Evolutionary conservation across 2,329 filamentous ascomycete genomes (phyloP).

Genomic region (Aspergillus vadensis): DNA sequence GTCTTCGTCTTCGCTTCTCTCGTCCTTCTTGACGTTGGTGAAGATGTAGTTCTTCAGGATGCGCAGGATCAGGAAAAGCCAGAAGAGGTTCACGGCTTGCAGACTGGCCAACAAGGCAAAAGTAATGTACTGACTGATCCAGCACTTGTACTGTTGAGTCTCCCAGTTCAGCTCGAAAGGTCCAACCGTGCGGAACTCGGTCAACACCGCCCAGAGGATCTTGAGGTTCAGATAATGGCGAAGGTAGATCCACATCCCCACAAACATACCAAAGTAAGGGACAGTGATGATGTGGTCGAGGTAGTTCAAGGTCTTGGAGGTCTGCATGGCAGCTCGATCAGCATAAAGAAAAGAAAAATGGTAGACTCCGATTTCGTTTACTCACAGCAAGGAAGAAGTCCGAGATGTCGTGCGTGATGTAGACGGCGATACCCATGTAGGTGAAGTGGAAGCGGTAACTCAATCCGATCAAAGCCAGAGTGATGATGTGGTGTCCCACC

Average conservation of each 20-base stretch:
- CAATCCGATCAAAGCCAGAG: constrained; percentile 75
- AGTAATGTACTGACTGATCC: constrained; percentile 51
- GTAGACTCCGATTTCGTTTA: background rate
- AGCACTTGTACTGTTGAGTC: constrained; percentile 52
- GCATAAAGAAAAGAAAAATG: background rate
- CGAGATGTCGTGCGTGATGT: constrained; percentile 90
- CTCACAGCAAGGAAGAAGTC: constrained; percentile 91
- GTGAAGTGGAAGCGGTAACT: constrained; percentile 97
- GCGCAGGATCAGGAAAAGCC: constrained; percentile 49
- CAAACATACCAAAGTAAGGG: constrained; percentile 83
- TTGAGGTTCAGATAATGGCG: constrained; percentile 68
- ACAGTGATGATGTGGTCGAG: constrained; percentile 75
- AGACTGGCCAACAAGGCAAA: constrained; percentile 48
- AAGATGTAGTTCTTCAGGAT: constrained; percentile 48
- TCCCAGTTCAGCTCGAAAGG: constrained; percentile 53
- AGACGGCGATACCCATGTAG: constrained; percentile 89
- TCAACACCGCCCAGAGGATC: constrained; percentile 50
- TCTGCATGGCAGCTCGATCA: constrained; percentile 51
- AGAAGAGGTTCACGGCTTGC: constrained; percentile 51
- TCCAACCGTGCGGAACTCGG: constrained; percentile 51
- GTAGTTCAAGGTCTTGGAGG: constrained; percentile 90
- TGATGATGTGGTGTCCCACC: constrained; percentile 88
- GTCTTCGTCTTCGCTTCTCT: constrained; percentile 50
- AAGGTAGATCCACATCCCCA: constrained; percentile 82
- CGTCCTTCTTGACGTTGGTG: constrained; percentile 42